A percentile compares a stretch with the other conserved stretches of the same genome.
Evolutionary conservation across 192 early-diverging fungal species (phyloP).

Genomic region (Mortierella alpina): DNA sequence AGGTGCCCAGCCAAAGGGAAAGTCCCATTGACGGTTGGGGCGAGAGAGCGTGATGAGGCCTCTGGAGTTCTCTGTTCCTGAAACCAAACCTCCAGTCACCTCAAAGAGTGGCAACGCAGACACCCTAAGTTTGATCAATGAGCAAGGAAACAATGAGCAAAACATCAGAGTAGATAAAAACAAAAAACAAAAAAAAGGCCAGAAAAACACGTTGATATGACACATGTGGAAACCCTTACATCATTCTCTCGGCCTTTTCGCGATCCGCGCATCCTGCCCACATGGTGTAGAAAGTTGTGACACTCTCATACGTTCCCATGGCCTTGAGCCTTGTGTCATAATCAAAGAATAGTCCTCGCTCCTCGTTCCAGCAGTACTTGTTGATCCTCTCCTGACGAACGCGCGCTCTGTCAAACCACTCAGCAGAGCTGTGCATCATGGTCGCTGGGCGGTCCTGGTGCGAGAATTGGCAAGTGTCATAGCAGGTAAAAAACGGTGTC

Average conservation of each 20-base stretch:
- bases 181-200: neutral
- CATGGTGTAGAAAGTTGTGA: slow-evolving; percentile 90
- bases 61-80: slow-evolving; percentile 91
- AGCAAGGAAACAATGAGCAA: slow-evolving; percentile 2
- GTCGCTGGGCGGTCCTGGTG: slow-evolving; percentile 37
- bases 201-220: neutral
- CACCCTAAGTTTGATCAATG: neutral
- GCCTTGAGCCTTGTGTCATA: slow-evolving; percentile 80
- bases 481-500: slow-evolving; percentile 39
- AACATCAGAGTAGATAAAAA: neutral
- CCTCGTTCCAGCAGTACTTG: slow-evolving; percentile 87
- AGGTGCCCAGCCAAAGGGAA: slow-evolving; percentile 96
- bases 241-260: slow-evolving; percentile 82
- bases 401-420: slow-evolving; percentile 75
- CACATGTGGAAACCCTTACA: slow-evolving; percentile 48
- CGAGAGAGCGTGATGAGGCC: slow-evolving; percentile 83
- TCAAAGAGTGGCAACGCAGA: slow-evolving; percentile 84
- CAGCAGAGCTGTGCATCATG: slow-evolving; percentile 58
- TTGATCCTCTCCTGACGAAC: slow-evolving; percentile 74
- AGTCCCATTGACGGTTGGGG: slow-evolving; percentile 97
- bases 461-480: neutral
- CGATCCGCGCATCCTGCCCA: slow-evolving; percentile 88
- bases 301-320: slow-evolving; percentile 86
- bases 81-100: slow-evolving; percentile 90
- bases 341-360: slow-evolving; percentile 86